phyloP scores from a whole-genome alignment of 2,329 filamentous ascomycete species.

The Mariannaea sp. region DNA sequence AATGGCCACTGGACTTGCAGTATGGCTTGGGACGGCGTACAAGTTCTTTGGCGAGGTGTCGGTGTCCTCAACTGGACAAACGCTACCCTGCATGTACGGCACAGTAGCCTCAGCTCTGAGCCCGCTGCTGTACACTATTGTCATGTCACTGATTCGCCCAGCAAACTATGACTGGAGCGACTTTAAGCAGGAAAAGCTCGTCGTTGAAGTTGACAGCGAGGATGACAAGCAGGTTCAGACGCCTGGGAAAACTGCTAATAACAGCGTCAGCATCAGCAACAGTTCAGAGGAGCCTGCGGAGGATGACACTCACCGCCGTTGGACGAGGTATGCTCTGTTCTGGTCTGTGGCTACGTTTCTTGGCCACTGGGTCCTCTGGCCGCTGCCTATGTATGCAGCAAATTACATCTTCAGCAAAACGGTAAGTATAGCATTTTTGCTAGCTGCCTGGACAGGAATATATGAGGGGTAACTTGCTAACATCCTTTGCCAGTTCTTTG shows the following conservation, averaged over 20 bases:
- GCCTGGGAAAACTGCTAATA: neutral
- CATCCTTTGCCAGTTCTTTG: conserved; percentile 23
- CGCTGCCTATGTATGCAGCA: conserved; percentile 16
- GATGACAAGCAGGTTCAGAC: neutral
- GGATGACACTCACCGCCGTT: conserved; percentile 9
- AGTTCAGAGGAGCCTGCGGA: neutral
- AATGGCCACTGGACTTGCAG: conserved; percentile 50
- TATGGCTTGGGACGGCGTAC: conserved; percentile 54
- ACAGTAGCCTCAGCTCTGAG: conserved; percentile 50
- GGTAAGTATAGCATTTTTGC: neutral
- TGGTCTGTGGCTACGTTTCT: conserved; percentile 18
- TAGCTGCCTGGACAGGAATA: neutral
- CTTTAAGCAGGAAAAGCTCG: conserved; percentile 27
- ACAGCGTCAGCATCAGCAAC: neutral
- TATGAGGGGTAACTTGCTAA: too few relatives aligned
- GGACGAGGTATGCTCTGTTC: conserved; percentile 12
- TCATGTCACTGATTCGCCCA: conserved; percentile 49
- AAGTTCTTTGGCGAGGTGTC: conserved; percentile 50
- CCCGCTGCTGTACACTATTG: conserved; percentile 45
- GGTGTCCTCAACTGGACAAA: conserved; percentile 49
- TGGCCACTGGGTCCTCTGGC: conserved; percentile 19
- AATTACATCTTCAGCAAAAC: conserved; percentile 17
- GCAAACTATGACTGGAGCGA: conserved; percentile 43
- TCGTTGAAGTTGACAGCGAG: conserved; percentile 6
- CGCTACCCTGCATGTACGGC: conserved; percentile 54